Evolutionary conservation across 768 basidiomycete genomes (phyloP).

Genomic region (Leucocoprinus birnbaumii): DNA sequence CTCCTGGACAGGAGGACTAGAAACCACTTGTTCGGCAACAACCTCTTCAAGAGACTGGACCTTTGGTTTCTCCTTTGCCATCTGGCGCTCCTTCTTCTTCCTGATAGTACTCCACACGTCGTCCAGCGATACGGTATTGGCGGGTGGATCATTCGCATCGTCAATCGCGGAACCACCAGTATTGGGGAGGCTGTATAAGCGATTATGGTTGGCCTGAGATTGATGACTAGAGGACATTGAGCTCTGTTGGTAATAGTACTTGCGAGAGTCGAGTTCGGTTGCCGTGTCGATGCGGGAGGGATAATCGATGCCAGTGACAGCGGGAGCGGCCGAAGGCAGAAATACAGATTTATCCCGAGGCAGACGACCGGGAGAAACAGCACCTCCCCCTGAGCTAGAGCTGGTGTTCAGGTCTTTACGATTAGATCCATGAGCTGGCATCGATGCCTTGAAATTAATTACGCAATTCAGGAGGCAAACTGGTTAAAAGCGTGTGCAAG

Average conservation of each 20-base stretch:
- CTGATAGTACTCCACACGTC: slow-evolving; percentile 67
- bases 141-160: slow-evolving; percentile 36
- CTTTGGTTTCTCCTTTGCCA: slow-evolving; percentile 68
- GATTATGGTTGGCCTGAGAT: not conserved
- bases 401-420: slow-evolving; percentile 9
- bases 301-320: slow-evolving; percentile 46
- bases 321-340: slow-evolving; percentile 40
- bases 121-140: slow-evolving; percentile 44
- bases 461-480: slow-evolving; percentile 7
- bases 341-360: slow-evolving; percentile 22
- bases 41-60: slow-evolving; percentile 63
- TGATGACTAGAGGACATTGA: slow-evolving; percentile 1
- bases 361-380: slow-evolving; percentile 1
- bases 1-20: slow-evolving; percentile 13
- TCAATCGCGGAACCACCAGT: slow-evolving; percentile 40
- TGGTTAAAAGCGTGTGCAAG: not conserved
- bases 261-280: slow-evolving; percentile 30
- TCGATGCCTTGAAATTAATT: slow-evolving; percentile 15
- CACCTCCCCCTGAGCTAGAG: slow-evolving; percentile 6
- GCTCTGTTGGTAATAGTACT: slow-evolving; percentile 18
- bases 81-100: slow-evolving; percentile 59
- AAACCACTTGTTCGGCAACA: slow-evolving; percentile 30
- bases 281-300: slow-evolving; percentile 38
- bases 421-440: slow-evolving; percentile 20
- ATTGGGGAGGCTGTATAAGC: slow-evolving; percentile 34